Base-by-base conservation (phyloP, 352 stramenopile genomes). In the Nothophytophthora sp. region DNA sequence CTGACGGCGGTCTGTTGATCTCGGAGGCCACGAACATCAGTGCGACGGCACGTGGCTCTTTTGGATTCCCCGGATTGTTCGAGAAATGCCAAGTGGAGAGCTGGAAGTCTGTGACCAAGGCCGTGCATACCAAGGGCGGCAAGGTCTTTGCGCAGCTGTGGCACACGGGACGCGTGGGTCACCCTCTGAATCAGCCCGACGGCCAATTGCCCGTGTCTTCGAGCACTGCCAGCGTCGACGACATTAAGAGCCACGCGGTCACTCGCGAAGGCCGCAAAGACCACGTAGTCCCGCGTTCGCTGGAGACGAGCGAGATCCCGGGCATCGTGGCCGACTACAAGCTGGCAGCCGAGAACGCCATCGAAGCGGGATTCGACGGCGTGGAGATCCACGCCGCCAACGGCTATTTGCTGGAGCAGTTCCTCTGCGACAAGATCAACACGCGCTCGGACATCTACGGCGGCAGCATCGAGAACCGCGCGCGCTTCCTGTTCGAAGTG, bases 381-480 rank as follows among this genome's bases (percentile, higher is more conserved):
- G 63, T 96, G 11, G 81, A 96, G 47, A 46, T 96, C 19, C 88
- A 96, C 64, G 45, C 25, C 11, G 90, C 83, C 7, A 93, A 97
- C 55, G 90, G 89, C 12, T 97, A 97, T 53, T 56, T 97, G 28
- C 60, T 97, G 37, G 85, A 97, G 53, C 66, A 94, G 55, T 92
- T 94, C 55, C 60, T 96, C 6, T 72, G 87, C 46, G 59, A 62
- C 33, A 66, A 29, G 18, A 49, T 52, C 41, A 97, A 97, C 69
- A 60, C 68, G 11, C 76, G 81, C 43, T 86, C 68, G 2, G 86
- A 96, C 66, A 39, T 73, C 42, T 96, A 95, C 50, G 86, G 81
- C 27, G 86, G 86, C 23, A 79, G 49, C 30, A 49, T 86, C 18
- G 81, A 95, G 42, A 95, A 95, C 60, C 79, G 86, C 22, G 59